Evolutionary conservation across 352 stramenopile species (phyloP), one percentile per base, ranked within the genome.

Genomic region (Globisporangium heterothallicum): DNA sequence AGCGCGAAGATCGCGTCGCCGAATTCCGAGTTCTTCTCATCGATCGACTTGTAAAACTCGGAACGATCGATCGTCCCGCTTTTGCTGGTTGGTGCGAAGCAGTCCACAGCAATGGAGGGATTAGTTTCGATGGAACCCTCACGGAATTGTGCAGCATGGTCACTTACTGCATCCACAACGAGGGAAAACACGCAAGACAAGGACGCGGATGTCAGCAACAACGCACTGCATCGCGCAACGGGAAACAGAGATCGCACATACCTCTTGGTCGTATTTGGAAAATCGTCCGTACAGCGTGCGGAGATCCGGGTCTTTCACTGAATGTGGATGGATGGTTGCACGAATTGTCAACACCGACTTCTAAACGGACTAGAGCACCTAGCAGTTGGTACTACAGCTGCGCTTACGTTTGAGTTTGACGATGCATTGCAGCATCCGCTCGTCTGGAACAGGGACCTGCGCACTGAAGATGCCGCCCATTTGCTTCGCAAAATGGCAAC

Each of bases 361-460:
- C 12, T 19, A 25, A 30, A 9, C 43, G 8, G 2, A 51, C 3
- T 30, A 19, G 21, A 29, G 6, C 13, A 42, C 1, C 35, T n/a
- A 44, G 6, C 38, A 44, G 21, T 44, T 44, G 29, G 6, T 12
- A 13, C 38, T 41, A 10, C 13, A 5, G 51, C 9, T 35, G 29
- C 2, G 24, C 67, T 35, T 50, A 86, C 77, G 44, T 43, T 86
- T 84, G 25, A 88, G 71, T 58, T 78, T 83, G 42, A 61, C 65
- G 55, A 86, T 86, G 56, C 74, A 86, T 29, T 84, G 63, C 59
- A 80, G 63, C 78, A 88, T 88, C 25, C 72, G 72, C 61, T 86
- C 70, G 56, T 86, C 72, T 0, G 74, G 67, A 16, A 72, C 72
- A 13, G 74, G 74, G 48, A 81, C 70, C 45, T 74, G 67, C 44